phyloP scores from a whole-genome alignment of 2,329 filamentous ascomycete genomes.

The Penicillium sp. region DNA sequence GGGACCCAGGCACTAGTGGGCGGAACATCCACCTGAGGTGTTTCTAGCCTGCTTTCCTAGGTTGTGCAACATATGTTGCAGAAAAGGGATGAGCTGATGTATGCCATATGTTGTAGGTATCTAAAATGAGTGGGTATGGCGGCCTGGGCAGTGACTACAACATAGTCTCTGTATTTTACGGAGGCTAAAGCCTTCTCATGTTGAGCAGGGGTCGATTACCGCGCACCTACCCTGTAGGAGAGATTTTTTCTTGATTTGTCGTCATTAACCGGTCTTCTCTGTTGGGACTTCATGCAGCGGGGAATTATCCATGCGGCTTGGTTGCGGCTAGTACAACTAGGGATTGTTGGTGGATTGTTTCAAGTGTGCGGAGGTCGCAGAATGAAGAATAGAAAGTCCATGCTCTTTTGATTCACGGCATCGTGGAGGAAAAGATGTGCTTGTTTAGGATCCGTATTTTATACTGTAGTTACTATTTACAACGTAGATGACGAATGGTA shows the following conservation, averaged over 20 bases:
- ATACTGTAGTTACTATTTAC: too few relatives aligned
- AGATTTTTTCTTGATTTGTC: neutral
- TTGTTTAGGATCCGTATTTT: too few relatives aligned
- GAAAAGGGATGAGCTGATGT: too few relatives aligned
- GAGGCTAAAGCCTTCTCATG: neutral
- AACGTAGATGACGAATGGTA: too few relatives aligned
- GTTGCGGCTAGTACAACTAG: neutral
- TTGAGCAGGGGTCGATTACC: too few relatives aligned
- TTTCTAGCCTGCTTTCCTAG: slow-evolving; percentile 5
- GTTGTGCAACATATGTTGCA: too few relatives aligned
- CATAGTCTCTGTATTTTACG: neutral
- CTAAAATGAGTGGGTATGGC: neutral
- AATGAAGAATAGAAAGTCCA: too few relatives aligned
- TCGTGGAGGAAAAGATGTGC: too few relatives aligned
- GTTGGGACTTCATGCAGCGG: neutral
- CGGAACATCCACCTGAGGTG: neutral
- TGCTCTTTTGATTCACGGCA: too few relatives aligned
- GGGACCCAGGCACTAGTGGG: neutral
- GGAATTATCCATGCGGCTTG: neutral
- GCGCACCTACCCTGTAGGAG: neutral
- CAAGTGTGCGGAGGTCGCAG: too few relatives aligned
- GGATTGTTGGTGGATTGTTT: neutral
- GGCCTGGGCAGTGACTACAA: neutral
- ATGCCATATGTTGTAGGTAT: neutral
- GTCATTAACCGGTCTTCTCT: neutral